Percentiles rank a stretch among this genome's conserved stretches.
Evolutionary conservation across 2,329 filamentous ascomycete species (phyloP).

Genomic region (Fusarium graminum): DNA sequence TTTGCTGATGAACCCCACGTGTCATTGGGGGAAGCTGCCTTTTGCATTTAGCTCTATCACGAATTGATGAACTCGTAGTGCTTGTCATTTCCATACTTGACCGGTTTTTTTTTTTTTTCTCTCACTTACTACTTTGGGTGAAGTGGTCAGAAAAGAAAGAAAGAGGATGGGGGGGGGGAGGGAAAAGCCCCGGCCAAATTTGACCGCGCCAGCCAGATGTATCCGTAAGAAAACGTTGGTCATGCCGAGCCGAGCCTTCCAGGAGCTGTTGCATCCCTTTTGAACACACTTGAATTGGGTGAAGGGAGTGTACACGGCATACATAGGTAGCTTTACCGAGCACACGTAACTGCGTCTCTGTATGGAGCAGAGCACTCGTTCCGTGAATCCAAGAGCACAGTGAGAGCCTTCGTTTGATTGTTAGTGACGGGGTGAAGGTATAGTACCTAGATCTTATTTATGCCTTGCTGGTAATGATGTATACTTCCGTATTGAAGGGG

Average conservation of each 20-base stretch:
- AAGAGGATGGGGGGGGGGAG: too few species aligned
- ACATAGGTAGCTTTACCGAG: background rate
- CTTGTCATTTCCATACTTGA: slow-evolving; percentile 20
- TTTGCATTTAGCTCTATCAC: slow-evolving; percentile 6
- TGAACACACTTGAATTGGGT: slow-evolving; percentile 6
- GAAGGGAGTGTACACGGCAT: slow-evolving; percentile 31
- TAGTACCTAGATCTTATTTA: background rate
- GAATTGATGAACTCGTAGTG: slow-evolving; percentile 16
- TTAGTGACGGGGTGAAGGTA: background rate
- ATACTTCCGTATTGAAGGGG: background rate
- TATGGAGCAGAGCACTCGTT: background rate
- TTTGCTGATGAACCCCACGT: background rate
- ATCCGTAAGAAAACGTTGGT: slow-evolving; percentile 35
- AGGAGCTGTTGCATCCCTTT: slow-evolving; percentile 30
- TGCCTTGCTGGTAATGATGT: background rate
- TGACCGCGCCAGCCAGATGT: slow-evolving; percentile 23
- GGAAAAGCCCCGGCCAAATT: slow-evolving; percentile 12
- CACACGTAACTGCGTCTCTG: slow-evolving; percentile 1
- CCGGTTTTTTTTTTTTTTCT: slow-evolving; percentile 7
- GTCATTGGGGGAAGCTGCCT: background rate
- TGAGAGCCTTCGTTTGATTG: background rate
- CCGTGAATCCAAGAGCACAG: background rate
- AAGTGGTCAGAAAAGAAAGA: background rate
- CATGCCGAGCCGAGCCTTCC: slow-evolving; percentile 44
- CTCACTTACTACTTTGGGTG: background rate